Evolutionary conservation across 169 alveolate species (phyloP).

Genomic region (Plasmodium falciparum): DNA sequence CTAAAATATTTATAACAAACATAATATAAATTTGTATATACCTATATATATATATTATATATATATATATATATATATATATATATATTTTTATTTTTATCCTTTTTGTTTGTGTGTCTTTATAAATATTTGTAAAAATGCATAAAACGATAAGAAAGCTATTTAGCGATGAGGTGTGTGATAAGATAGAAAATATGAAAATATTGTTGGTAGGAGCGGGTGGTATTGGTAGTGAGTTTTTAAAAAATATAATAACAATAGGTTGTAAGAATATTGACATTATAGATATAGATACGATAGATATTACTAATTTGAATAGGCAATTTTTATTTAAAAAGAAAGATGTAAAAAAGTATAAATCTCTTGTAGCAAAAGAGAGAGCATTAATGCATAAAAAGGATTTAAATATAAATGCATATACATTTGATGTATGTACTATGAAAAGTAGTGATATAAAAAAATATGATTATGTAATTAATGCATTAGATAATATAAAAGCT

Average conservation of each 20-base stretch:
- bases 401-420: constrained; percentile 77
- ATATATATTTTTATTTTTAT: constrained; percentile 4
- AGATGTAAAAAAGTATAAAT: constrained; percentile 86
- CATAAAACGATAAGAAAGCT: constrained; percentile 58
- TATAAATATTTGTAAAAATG: neutral
- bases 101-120: neutral
- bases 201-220: constrained; percentile 97
- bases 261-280: constrained; percentile 94
- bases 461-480: constrained; percentile 95
- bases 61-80: neutral
- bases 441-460: constrained; percentile 81
- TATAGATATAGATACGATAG: constrained; percentile 97
- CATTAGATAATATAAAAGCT: constrained; percentile 96
- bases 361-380: constrained; percentile 92
- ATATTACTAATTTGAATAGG: constrained; percentile 97
- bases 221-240: constrained; percentile 99
- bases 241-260: constrained; percentile 94
- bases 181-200: constrained; percentile 79
- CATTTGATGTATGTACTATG: constrained; percentile 90
- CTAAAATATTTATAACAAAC: too few relatives aligned
- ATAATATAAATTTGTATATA: neutral
- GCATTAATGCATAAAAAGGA: constrained; percentile 76
- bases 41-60: neutral
- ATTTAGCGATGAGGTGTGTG: constrained; percentile 71
- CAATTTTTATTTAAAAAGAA: constrained; percentile 95